These are phyloP conservation scores for Protomyces macrosporus DNA, from an alignment of 1,139 yeast genomes.

Conservation along the genomic window DNA sequence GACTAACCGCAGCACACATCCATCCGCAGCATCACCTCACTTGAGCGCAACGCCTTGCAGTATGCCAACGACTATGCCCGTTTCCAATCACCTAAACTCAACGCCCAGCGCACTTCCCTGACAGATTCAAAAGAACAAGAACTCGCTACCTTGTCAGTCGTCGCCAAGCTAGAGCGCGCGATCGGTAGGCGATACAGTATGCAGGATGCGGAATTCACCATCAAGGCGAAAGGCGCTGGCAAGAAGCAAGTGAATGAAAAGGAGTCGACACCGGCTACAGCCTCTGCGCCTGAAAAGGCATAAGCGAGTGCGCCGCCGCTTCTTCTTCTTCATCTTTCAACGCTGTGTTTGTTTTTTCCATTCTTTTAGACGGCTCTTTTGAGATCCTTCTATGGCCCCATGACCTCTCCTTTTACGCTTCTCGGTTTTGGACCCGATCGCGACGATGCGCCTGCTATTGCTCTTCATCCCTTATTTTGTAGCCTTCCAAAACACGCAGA, in stretches of 20 bases:
- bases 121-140: constrained; percentile 3
- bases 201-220: constrained; percentile 21
- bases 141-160: constrained; percentile 18
- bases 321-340: neutral
- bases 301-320: too few species aligned
- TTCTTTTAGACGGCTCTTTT: too few species aligned
- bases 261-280: too few species aligned
- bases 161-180: constrained; percentile 19
- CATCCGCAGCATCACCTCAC: constrained; percentile 5
- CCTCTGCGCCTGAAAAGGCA: too few species aligned
- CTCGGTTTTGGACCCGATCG: too few species aligned
- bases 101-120: constrained; percentile 3
- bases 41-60: constrained; percentile 15
- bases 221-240: neutral
- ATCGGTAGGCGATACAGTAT: constrained; percentile 16
- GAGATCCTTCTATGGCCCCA: too few species aligned
- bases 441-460: too few species aligned
- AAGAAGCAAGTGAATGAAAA: neutral
- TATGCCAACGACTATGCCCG: constrained; percentile 15
- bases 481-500: too few species aligned
- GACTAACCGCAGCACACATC: neutral
- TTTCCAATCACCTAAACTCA: constrained; percentile 3
- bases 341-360: neutral
- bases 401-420: too few species aligned
- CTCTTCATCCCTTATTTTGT: too few species aligned